A percentile compares a stretch with the other conserved stretches of the same genome.
These are phyloP conservation scores for Plicaturopsis crispa DNA, from an alignment of 768 basidiomycete species.

Conservation along the genomic window DNA sequence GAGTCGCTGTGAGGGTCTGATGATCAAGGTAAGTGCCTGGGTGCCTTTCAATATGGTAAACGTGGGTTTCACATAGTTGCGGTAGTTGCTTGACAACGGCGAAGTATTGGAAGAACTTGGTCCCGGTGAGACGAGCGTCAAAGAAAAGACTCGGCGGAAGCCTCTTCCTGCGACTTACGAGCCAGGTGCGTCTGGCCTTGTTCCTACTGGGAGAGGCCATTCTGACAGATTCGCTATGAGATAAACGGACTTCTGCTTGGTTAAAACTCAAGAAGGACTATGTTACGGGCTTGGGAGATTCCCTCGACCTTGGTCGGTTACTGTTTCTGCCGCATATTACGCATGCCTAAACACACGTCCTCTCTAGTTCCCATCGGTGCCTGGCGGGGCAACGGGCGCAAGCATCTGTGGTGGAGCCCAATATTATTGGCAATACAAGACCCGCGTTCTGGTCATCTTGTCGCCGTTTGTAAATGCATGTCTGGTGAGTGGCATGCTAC, in stretches of 20 bases:
- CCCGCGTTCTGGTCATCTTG: conserved; percentile 46
- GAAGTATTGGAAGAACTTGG: conserved; percentile 28
- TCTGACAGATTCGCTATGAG: conserved; percentile 19
- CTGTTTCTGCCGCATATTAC: neutral
- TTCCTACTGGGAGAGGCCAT: conserved; percentile 3
- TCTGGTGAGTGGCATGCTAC: conserved; percentile 42
- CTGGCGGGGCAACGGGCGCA: conserved; percentile 87
- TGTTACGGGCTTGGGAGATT: conserved; percentile 70
- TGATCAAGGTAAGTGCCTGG: conserved; percentile 70
- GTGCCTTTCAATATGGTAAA: too few species aligned
- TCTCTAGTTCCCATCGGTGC: conserved; percentile 57
- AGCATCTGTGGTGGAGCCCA: conserved; percentile 90
- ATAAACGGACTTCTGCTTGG: conserved; percentile 84
- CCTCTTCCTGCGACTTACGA: conserved; percentile 83
- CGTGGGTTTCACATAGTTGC: too few species aligned
- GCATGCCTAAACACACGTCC: neutral
- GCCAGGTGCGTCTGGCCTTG: conserved; percentile 34
- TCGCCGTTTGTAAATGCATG: conserved; percentile 89
- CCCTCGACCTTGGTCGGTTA: conserved; percentile 39
- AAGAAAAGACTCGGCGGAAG: conserved; percentile 44
- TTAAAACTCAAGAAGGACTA: conserved; percentile 93
- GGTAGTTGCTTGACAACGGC: conserved; percentile 56
- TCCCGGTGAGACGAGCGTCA: conserved; percentile 21
- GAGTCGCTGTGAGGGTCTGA: conserved; percentile 84
- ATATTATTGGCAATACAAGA: conserved; percentile 77